Percentiles rank a stretch among this genome's conserved stretches.
Conservation (phyloP, 2,329 filamentous ascomycete species). For the Pseudogymnoascus sp. region DNA sequence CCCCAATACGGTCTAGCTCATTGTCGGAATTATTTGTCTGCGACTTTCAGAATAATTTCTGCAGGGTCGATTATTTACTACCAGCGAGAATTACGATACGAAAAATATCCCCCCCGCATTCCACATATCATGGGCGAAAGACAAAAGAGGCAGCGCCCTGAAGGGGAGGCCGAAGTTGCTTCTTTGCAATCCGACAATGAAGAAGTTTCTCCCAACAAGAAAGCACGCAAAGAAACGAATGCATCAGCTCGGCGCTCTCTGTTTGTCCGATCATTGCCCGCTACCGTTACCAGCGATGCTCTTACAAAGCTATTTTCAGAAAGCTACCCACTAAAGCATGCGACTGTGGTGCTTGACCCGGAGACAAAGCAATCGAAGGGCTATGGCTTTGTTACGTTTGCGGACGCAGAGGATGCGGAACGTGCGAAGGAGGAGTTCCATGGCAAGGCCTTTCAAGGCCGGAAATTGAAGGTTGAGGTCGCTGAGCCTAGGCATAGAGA, state of each 20-base stretch:
- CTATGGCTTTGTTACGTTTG: conserved; percentile 95
- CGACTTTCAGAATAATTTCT: conserved; percentile 9
- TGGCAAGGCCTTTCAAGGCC: conserved; percentile 67
- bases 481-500: conserved; percentile 77
- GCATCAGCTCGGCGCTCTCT: conserved; percentile 52
- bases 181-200: conserved; percentile 14
- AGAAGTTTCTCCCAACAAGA: conserved; percentile 39
- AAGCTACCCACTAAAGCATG: conserved; percentile 90
- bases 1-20: neutral
- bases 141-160: conserved; percentile 23
- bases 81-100: neutral
- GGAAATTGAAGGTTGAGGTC: conserved; percentile 76
- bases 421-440: conserved; percentile 75
- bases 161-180: conserved; percentile 17
- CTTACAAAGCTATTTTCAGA: conserved; percentile 88
- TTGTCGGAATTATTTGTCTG: conserved; percentile 9
- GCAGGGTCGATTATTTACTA: conserved; percentile 8
- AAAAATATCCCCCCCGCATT: neutral
- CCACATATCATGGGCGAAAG: conserved; percentile 7
- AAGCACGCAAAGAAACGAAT: conserved; percentile 48
- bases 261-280: conserved; percentile 82
- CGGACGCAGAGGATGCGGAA: conserved; percentile 82
- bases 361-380: conserved; percentile 81
- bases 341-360: conserved; percentile 81
- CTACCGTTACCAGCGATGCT: conserved; percentile 68